Evolutionary conservation across 1,284 basidiomycete species (phyloP).

Genomic region (Cryptococcus sp.): DNA sequence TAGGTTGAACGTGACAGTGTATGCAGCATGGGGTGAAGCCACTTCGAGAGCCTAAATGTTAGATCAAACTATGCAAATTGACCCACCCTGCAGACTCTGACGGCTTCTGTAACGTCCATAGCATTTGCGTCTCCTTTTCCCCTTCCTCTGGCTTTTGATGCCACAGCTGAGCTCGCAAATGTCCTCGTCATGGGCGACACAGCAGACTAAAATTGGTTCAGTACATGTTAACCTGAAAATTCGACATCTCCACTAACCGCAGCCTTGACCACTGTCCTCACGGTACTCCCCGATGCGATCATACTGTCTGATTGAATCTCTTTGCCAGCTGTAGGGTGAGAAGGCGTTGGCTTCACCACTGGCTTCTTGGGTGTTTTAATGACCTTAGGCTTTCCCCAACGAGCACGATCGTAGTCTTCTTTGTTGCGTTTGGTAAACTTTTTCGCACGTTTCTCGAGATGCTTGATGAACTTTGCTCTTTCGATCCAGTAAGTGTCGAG

Average conservation of each 20-base stretch:
- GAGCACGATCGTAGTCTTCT: slow-evolving; percentile 12
- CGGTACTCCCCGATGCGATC: background rate
- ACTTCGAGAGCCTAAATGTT: slow-evolving; percentile 67
- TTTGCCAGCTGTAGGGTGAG: background rate
- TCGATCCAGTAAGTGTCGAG: slow-evolving; percentile 25
- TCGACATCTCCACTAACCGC: too few relatives aligned
- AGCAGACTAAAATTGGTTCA: too few relatives aligned
- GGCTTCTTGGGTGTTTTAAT: background rate
- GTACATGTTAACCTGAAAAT: too few relatives aligned
- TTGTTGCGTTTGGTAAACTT: slow-evolving; percentile 19
- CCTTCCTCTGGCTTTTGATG: background rate
- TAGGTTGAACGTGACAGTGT: slow-evolving; percentile 71
- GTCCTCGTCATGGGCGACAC: too few relatives aligned
- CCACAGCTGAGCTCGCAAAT: too few relatives aligned
- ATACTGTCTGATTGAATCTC: background rate
- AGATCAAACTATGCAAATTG: background rate
- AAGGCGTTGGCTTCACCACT: background rate
- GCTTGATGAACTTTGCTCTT: slow-evolving; percentile 27
- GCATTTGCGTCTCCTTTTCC: slow-evolving; percentile 28
- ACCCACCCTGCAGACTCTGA: slow-evolving; percentile 37
- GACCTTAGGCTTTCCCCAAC: slow-evolving; percentile 8
- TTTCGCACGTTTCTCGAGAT: slow-evolving; percentile 26
- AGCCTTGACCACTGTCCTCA: too few relatives aligned
- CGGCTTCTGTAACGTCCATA: slow-evolving; percentile 34
- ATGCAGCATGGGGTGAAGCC: slow-evolving; percentile 65